Percentiles rank a stretch among this genome's conserved stretches.
Conservation (phyloP, 345 rosid species). For the Eucalyptus erythrocorys region DNA sequence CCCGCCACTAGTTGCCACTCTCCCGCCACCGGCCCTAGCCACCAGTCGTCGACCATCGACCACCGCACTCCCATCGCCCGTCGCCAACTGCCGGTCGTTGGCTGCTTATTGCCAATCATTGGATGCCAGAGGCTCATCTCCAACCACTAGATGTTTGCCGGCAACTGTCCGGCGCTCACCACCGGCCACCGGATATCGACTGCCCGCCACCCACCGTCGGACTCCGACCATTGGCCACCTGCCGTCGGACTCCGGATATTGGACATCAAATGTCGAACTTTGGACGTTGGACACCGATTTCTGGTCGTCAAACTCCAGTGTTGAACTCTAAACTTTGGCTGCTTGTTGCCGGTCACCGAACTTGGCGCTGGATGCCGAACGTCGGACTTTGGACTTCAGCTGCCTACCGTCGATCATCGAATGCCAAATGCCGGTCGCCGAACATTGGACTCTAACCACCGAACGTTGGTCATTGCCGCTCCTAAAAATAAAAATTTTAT, state of each 20-base stretch:
- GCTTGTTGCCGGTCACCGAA: accelerated
- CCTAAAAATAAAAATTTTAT: too few relatives aligned
- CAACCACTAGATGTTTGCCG: too few relatives aligned
- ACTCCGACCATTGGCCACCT: too few relatives aligned
- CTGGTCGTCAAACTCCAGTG: accelerated
- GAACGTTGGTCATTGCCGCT: accelerated
- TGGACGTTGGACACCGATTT: accelerated
- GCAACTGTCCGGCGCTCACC: accelerated
- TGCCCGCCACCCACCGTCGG: accelerated
- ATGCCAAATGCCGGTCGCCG: accelerated
- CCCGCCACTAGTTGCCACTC: accelerated
- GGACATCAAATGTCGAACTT: accelerated
- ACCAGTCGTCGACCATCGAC: accelerated
- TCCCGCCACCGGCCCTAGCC: accelerated
- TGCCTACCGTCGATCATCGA: accelerated
- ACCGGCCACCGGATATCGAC: accelerated
- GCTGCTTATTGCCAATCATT: accelerated
- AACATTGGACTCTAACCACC: accelerated
- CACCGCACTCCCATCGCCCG: accelerated
- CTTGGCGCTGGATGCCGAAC: accelerated
- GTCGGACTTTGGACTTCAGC: accelerated
- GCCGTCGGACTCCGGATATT: accelerated
- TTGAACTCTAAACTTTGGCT: accelerated
- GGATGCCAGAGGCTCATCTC: too few relatives aligned
- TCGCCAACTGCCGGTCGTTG: accelerated